A percentile compares a stretch with the other conserved stretches of the same genome.
phyloP scores from a whole-genome alignment of 805 yeast genomes.

The Tanozyma kutaoensis region DNA sequence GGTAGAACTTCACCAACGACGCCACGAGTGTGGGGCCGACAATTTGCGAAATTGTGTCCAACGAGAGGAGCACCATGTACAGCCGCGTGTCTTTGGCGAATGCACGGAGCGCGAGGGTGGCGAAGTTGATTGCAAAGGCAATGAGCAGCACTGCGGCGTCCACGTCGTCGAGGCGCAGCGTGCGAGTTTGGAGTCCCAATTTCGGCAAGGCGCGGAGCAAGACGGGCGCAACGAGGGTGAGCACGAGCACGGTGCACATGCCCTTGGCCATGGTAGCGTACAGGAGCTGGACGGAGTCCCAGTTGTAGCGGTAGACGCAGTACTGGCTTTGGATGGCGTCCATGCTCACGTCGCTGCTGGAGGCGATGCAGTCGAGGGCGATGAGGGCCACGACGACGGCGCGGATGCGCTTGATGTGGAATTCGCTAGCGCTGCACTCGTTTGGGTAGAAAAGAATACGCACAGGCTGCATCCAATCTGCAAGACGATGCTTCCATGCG shows the following conservation, averaged over 20 bases:
- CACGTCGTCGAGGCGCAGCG: not conserved
- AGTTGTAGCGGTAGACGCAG: constrained; percentile 1
- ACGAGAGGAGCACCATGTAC: not conserved
- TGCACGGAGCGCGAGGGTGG: not conserved
- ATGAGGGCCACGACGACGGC: not conserved
- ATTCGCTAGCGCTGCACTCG: not conserved
- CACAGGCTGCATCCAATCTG: not conserved
- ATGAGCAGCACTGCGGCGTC: not conserved
- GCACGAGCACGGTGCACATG: not conserved
- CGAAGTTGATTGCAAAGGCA: not conserved
- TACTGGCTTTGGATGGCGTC: not conserved
- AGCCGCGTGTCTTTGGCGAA: not conserved
- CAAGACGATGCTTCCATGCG: not conserved
- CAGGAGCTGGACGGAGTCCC: constrained; percentile 1
- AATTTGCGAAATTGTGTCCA: not conserved
- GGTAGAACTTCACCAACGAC: not conserved
- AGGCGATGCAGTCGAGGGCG: not conserved
- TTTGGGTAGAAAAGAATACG: not conserved
- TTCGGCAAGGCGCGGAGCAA: not conserved
- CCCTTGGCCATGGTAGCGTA: not conserved
- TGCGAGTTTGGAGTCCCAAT: not conserved
- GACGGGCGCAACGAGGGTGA: not conserved
- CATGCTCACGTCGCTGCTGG: too few relatives aligned
- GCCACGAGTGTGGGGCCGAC: not conserved
- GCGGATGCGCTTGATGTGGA: not conserved